Evolutionary conservation across 1,139 yeast genomes (phyloP), one percentile per base, ranked within the genome.

Genomic region (Geotrichum fermentans): DNA sequence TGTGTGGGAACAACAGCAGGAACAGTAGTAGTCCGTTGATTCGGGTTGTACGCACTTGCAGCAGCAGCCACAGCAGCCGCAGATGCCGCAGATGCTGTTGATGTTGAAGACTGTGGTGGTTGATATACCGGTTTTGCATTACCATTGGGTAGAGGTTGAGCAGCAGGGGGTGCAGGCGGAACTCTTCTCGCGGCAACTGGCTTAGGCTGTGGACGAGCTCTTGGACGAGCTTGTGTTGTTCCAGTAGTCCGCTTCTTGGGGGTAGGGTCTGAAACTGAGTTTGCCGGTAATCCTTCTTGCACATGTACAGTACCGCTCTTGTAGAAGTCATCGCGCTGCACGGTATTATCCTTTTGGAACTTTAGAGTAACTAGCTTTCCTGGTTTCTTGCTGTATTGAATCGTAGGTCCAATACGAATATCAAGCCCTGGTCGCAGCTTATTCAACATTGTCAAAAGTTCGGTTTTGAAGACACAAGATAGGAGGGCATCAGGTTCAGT

Each of bases 231-330:
- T 17, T 20, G 7, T 5, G 28, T 11, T 11, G 39, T 3, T 4
- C 10, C 28, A 7, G 28, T 13, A 26, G 58, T 52, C 34, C 65
- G 58, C 36, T 74, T 74, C 59, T 72, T 74, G 35, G 97, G 97
- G 58, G 85, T 79, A 58, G 82, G 80, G 40, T 82, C 83, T 41
- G 89, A 83, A 22, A 66, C 71, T 21, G 95, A 78, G 54, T 72
- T 77, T 0, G 87, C 81, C 6, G 96, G 89, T 55, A 78, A 73
- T 8, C 99, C 99, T 40, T 78, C 78, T 40, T 80, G 79, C 13
- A 88, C 96, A 34, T 80, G 81, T 26, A 94, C 92, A 0, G 88
- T 79, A 56, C 96, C 88, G 3, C 96, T 87, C 70, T 92, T 94
- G 70, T 94, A 94, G 11, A 70, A 55, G 66, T 92, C 98, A 41